A percentile compares a stretch with the other conserved stretches of the same genome.
Evolutionary conservation across 2,329 filamentous ascomycete species (phyloP).

Genomic region (Penicillium sp.): DNA sequence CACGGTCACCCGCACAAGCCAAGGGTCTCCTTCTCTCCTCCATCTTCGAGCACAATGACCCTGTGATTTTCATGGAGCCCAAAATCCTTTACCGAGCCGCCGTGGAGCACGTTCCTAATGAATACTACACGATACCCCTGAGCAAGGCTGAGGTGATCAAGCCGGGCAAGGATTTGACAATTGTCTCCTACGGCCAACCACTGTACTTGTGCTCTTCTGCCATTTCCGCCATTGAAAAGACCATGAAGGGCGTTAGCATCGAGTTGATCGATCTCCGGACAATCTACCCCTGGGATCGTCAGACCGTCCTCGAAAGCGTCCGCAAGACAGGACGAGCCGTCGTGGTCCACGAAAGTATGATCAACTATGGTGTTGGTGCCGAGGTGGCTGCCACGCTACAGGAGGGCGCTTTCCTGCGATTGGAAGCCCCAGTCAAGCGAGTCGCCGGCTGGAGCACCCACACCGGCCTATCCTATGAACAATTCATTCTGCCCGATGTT

Average conservation of each 20-base stretch:
- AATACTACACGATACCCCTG: constrained; percentile 80
- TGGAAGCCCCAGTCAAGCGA: constrained; percentile 84
- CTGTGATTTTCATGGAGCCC: constrained; percentile 91
- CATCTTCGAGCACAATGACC: constrained; percentile 78
- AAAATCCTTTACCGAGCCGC: constrained; percentile 92
- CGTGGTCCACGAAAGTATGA: constrained; percentile 90
- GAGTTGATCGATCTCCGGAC: constrained; percentile 89
- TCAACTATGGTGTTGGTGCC: constrained; percentile 86
- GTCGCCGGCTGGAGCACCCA: constrained; percentile 92
- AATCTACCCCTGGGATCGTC: constrained; percentile 89
- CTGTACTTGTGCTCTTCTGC: constrained; percentile 82
- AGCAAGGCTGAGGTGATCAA: constrained; percentile 86
- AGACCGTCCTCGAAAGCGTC: constrained; percentile 80
- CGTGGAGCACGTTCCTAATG: constrained; percentile 86
- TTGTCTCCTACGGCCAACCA: constrained; percentile 88
- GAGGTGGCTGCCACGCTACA: constrained; percentile 89
- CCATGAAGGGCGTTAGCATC: constrained; percentile 71
- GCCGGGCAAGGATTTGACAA: constrained; percentile 77
- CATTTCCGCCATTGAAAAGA: constrained; percentile 75
- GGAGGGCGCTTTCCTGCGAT: constrained; percentile 79
- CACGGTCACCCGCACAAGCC: constrained; percentile 82
- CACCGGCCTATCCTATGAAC: constrained; percentile 78
- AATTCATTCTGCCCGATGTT: constrained; percentile 82
- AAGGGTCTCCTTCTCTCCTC: constrained; percentile 82
- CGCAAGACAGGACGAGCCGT: constrained; percentile 84